Conservation (phyloP, 164 flowering plant species). For the Echeveria elegans region DNA sequence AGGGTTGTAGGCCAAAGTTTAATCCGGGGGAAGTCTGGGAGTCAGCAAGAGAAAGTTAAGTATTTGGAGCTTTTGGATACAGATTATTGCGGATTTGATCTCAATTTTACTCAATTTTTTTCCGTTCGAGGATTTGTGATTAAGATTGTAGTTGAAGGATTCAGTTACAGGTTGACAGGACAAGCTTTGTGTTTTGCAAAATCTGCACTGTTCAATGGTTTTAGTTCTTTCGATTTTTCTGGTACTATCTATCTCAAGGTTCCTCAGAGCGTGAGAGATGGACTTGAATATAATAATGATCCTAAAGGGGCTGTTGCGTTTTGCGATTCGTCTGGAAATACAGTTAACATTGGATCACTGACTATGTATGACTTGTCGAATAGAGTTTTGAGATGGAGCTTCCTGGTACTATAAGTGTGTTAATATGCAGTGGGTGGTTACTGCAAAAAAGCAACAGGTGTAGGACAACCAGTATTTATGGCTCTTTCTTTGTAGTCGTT, state of each 20-base stretch:
- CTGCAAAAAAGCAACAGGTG: no score
- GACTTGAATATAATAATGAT: not conserved
- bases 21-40: not conserved
- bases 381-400: slow-evolving; percentile 8
- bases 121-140: slow-evolving; percentile 12
- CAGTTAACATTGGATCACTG: not conserved
- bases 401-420: no score
- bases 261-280: slow-evolving; percentile 2
- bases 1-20: slow-evolving; percentile 37
- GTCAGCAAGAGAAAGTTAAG: slow-evolving; percentile 9
- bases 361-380: slow-evolving; percentile 8
- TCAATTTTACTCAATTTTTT: not conserved
- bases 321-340: not conserved
- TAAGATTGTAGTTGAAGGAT: slow-evolving; percentile 23
- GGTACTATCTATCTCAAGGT: slow-evolving; percentile 7
- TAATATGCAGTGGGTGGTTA: no score
- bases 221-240: not conserved
- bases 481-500: no score
- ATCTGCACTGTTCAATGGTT: slow-evolving; percentile 23
- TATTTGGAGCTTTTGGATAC: slow-evolving; percentile 20
- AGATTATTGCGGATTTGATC: slow-evolving; percentile 35
- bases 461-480: no score
- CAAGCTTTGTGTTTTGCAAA: slow-evolving; percentile 17
- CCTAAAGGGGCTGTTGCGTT: not conserved
- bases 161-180: slow-evolving; percentile 19